Conservation (phyloP, 805 yeast species). For the Starmera amethionina region DNA sequence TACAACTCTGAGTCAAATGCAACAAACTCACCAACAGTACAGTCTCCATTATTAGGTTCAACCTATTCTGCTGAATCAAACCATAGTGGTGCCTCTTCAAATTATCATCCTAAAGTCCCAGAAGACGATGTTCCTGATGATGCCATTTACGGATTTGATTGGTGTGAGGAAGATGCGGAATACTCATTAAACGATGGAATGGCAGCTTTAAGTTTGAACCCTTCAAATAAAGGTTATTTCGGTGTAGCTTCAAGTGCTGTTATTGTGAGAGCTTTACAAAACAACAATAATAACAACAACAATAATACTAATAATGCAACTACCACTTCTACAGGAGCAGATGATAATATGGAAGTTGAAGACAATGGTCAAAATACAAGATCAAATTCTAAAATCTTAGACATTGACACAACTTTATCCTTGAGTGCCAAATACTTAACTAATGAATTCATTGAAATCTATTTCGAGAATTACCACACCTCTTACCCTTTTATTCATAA, state of each 20-base stretch:
- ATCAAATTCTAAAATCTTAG: conserved; percentile 13
- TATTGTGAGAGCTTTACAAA: conserved; percentile 36
- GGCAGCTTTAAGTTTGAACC: conserved; percentile 47
- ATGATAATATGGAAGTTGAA: conserved; percentile 1
- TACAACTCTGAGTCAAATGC: no score
- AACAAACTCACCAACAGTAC: not conserved
- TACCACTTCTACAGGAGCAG: conserved; percentile 15
- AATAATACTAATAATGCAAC: no score
- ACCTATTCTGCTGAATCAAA: conserved; percentile 2
- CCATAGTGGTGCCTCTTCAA: conserved; percentile 2
- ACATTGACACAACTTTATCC: conserved; percentile 17
- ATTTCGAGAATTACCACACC: conserved; percentile 50
- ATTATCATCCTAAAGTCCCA: conserved; percentile 19
- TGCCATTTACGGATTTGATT: conserved; percentile 44
- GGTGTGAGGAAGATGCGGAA: conserved; percentile 45
- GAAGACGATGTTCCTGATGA: conserved; percentile 32
- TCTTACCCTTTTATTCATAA: conserved; percentile 53
- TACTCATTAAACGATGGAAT: conserved; percentile 40
- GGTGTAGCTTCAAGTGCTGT: conserved; percentile 58
- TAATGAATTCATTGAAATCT: conserved; percentile 34
- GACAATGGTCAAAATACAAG: conserved; percentile 15
- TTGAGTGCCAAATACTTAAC: conserved; percentile 20
- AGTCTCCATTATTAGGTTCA: conserved; percentile 1
- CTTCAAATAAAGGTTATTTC: conserved; percentile 50
- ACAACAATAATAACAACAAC: conserved; percentile 2